A percentile compares a stretch with the other conserved stretches of the same genome.
Evolutionary conservation across 306 rosid genomes (phyloP).

Genomic region (Pachyrhizus erosus): DNA sequence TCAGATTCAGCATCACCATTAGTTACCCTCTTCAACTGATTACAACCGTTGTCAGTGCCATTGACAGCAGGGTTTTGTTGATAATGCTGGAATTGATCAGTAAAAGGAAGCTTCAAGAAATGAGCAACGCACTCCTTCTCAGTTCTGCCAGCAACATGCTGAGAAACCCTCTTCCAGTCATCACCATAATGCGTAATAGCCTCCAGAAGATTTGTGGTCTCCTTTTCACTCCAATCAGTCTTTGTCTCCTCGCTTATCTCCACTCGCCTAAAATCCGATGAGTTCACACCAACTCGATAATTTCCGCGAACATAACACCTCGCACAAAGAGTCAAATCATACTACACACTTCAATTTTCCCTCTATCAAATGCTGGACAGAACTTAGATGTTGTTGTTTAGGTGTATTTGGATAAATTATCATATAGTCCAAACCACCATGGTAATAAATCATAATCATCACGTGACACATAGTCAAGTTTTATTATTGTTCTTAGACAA

Average conservation of each 20-base stretch:
- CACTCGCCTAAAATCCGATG: conserved; percentile 88
- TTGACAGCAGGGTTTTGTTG: conserved; percentile 43
- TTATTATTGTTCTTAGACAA: background rate
- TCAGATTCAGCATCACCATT: conserved; percentile 50
- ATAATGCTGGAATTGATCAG: conserved; percentile 64
- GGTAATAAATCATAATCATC: background rate
- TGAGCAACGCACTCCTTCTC: conserved; percentile 90
- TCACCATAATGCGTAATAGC: conserved; percentile 82
- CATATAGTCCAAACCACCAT: background rate
- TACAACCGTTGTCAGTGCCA: background rate
- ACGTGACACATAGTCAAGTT: background rate
- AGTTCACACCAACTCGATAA: conserved; percentile 79
- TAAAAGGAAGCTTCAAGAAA: conserved; percentile 84
- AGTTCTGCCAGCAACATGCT: conserved; percentile 83
- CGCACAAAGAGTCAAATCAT: conserved; percentile 89
- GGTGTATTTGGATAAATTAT: background rate
- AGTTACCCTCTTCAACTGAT: conserved; percentile 40
- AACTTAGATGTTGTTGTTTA: background rate
- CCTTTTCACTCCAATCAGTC: conserved; percentile 82
- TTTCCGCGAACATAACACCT: conserved; percentile 96
- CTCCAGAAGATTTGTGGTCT: conserved; percentile 82
- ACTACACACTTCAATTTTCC: conserved; percentile 46
- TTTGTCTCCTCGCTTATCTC: conserved; percentile 82
- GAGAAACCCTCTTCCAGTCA: conserved; percentile 92
- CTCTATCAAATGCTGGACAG: background rate